These are phyloP conservation scores for Miamiensis avidus DNA, from an alignment of 169 alveolate species.

Conservation along the genomic window DNA sequence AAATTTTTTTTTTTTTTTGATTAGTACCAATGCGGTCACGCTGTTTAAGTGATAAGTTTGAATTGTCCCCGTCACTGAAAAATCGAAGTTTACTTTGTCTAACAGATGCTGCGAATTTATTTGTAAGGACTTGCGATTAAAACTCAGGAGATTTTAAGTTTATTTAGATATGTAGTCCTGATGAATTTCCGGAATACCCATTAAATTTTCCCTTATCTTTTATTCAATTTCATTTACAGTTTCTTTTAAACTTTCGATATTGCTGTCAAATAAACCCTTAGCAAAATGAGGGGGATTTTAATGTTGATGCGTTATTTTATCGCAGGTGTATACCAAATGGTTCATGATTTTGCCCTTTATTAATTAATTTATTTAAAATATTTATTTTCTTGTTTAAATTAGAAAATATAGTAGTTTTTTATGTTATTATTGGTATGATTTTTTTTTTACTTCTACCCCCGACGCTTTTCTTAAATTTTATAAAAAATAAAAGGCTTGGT, in stretches of 20 bases:
- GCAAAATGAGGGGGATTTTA: not conserved
- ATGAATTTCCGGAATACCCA: not conserved
- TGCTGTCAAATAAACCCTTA: not conserved
- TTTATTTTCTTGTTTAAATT: slow-evolving; percentile 17
- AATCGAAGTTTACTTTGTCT: not conserved
- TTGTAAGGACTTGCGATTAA: not conserved
- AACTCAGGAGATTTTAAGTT: too few species aligned
- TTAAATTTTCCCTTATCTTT: too few species aligned
- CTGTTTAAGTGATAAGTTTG: not conserved
- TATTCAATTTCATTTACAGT: not conserved
- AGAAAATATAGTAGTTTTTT: slow-evolving; percentile 13
- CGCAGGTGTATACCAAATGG: not conserved
- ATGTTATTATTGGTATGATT: slow-evolving; percentile 21
- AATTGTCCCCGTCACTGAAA: not conserved
- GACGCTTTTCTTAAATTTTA: slow-evolving; percentile 35
- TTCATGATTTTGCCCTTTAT: slow-evolving; percentile 9
- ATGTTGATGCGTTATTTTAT: not conserved
- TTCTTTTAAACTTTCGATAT: not conserved
- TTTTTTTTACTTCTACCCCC: slow-evolving; percentile 28
- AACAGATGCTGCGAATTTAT: not conserved
- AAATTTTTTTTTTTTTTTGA: slow-evolving; percentile 13
- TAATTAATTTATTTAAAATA: not conserved
- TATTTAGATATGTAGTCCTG: not conserved
- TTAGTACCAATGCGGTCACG: slow-evolving; percentile 10
- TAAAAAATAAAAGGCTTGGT: slow-evolving; percentile 30